Evolutionary conservation across 768 basidiomycete genomes (phyloP).

Genomic region (Boletus subparvulus): DNA sequence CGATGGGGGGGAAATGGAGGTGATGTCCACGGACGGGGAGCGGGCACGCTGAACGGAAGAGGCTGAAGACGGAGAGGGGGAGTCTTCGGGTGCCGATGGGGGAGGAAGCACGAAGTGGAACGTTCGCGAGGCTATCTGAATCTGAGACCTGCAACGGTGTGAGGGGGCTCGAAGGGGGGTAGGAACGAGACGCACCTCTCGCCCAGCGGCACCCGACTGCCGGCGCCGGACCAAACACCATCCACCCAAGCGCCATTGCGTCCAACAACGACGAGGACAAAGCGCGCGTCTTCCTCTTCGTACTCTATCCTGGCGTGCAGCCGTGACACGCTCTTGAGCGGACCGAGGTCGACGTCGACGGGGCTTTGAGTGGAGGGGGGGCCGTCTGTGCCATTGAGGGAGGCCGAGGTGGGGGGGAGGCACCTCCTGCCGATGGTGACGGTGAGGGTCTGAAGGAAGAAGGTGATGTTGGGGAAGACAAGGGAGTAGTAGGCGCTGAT

Average conservation of each 20-base stretch:
- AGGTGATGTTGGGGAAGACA: constrained; percentile 91
- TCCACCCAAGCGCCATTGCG: constrained; percentile 98
- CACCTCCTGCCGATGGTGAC: constrained; percentile 94
- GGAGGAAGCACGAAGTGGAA: constrained; percentile 97
- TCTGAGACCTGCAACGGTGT: constrained; percentile 67
- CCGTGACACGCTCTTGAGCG: constrained; percentile 96
- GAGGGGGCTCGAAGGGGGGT: constrained; percentile 1
- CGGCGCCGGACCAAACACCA: constrained; percentile 91
- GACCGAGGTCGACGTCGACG: constrained; percentile 90
- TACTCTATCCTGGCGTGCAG: constrained; percentile 95
- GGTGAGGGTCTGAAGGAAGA: constrained; percentile 93
- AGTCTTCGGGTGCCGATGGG: constrained; percentile 74
- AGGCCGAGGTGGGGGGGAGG: constrained; percentile 57
- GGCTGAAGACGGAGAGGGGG: constrained; percentile 76
- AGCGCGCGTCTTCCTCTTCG: constrained; percentile 85
- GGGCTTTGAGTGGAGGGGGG: constrained; percentile 33
- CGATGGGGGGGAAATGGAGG: constrained; percentile 78
- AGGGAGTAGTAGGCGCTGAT: constrained; percentile 93
- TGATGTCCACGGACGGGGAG: constrained; percentile 82
- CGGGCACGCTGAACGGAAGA: constrained; percentile 66
- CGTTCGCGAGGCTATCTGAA: constrained; percentile 95
- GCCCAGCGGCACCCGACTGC: constrained; percentile 79
- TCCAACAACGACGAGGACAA: constrained; percentile 89
- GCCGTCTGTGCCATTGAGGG: constrained; percentile 47
- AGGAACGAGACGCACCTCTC: constrained; percentile 59